Evolutionary conservation across 805 yeast species (phyloP), one percentile per base, ranked within the genome.

Genomic region (Hanseniaspora nectarophila): DNA sequence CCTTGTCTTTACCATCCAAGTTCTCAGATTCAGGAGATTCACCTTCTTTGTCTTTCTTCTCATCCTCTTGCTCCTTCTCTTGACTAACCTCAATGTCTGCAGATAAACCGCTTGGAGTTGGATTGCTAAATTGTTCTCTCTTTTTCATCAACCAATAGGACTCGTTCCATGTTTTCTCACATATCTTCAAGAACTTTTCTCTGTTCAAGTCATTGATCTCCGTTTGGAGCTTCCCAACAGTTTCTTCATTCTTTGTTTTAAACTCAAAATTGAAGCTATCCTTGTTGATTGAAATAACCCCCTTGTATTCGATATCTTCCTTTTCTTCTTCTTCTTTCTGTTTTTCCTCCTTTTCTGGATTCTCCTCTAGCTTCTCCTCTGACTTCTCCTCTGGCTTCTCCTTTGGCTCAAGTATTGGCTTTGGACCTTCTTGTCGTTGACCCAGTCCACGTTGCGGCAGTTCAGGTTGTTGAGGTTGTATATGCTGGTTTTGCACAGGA

Each of bases 161-260:
- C 28, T 53, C 55, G 18, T 53, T 45, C 55, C 55, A 53, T 2
- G 37, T 53, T 32, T 53, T 53, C 15, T 53, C 55, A 37, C 55
- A 53, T 12, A 53, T 43, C 32, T 46, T 53, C 45, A 53, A 34
- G 21, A 53, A 53, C 29, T 46, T 53, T 18, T 32, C 23, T 16
- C 48, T 53, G 29, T 45, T 40, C n/a, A 52, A n/a, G 16, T 45
- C 32, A 24, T 39, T 44, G 8, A 52, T 29, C 12, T 52, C 47
- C 3, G 24, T 29, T 33, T 29, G 32, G 4, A 9, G 12, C 32
- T 45, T 40, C 21, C 43, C 54, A 4, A 24, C 18, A n/a, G 34
- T 13, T 16, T 40, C 43, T 7, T 39, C 33, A 15, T 13, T 29
- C 5, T 21, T 6, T 6, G 47, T 42, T 12, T 42, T 43, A 47